phyloP scores from a whole-genome alignment of 345 rosid genomes.

The Eutrema yunnanense region DNA sequence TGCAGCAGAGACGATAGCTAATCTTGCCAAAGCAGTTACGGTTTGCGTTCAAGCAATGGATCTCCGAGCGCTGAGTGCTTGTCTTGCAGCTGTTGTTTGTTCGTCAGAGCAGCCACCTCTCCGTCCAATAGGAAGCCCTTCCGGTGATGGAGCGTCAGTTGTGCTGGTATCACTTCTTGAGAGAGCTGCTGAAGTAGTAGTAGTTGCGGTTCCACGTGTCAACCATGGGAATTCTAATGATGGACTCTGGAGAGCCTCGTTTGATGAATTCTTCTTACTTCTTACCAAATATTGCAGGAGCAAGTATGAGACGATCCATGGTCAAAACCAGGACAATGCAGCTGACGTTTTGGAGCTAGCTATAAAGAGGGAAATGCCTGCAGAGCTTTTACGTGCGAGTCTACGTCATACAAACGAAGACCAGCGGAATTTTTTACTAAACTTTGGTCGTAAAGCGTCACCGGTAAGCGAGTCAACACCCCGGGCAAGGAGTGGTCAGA shows the following conservation, averaged over 20 bases:
- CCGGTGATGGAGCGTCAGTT: constrained; percentile 84
- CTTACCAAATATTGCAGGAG: constrained; percentile 87
- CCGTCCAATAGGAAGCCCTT: constrained; percentile 81
- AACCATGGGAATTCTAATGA: constrained; percentile 43
- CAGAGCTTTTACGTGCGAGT: constrained; percentile 88
- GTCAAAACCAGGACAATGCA: constrained; percentile 37
- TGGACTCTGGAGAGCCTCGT: constrained; percentile 91
- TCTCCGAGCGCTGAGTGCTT: constrained; percentile 77
- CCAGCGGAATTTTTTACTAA: constrained; percentile 66
- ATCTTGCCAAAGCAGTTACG: constrained; percentile 62
- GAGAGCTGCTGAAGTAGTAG: constrained; percentile 65
- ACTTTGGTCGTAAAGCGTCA: constrained; percentile 60
- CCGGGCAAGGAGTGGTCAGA: constrained; percentile 37
- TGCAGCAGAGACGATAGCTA: constrained; percentile 58
- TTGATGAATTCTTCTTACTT: constrained; percentile 76
- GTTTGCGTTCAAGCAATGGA: constrained; percentile 74
- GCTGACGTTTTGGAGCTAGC: constrained; percentile 56
- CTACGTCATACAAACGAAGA: constrained; percentile 82
- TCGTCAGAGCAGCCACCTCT: constrained; percentile 97
- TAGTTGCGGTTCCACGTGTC: constrained; percentile 33
- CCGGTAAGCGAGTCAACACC: constrained; percentile 29
- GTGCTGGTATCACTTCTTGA: constrained; percentile 78
- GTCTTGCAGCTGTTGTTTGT: constrained; percentile 97
- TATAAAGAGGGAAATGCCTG: constrained; percentile 89
- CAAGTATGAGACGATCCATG: constrained; percentile 72